phyloP scores from a whole-genome alignment of 1,284 basidiomycete species.

The Microbotryum silenes-acaulis region DNA sequence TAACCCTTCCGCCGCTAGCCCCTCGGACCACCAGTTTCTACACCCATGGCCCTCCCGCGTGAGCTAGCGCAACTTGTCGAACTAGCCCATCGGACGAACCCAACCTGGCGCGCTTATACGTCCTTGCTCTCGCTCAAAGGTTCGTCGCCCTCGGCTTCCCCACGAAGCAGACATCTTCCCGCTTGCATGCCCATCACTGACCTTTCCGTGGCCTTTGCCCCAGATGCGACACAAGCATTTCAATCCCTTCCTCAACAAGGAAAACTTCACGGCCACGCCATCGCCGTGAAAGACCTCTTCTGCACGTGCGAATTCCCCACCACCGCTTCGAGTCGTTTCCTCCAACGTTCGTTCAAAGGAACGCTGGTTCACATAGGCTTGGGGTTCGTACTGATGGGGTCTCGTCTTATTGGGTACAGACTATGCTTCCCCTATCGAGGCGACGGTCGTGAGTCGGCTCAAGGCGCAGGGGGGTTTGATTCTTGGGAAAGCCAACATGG shows the following conservation, averaged over 20 bases:
- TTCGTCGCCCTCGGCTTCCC: neutral
- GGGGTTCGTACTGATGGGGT: fast-evolving
- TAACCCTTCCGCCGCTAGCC: too few species aligned
- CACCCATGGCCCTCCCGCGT: neutral
- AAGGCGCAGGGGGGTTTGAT: constrained; percentile 61
- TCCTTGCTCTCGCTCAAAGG: neutral
- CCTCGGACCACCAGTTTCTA: neutral
- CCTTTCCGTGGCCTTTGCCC: too few species aligned
- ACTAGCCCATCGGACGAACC: neutral
- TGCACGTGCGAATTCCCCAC: constrained; percentile 60
- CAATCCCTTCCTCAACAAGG: neutral
- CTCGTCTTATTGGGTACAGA: constrained; percentile 42
- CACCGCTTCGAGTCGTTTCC: constrained; percentile 68
- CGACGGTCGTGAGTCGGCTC: constrained; percentile 68
- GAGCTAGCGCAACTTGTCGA: neutral
- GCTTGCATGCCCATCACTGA: too few species aligned
- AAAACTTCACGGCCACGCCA: neutral
- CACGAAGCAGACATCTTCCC: too few species aligned
- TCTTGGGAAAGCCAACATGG: constrained; percentile 85
- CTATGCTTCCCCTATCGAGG: constrained; percentile 75
- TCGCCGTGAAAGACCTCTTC: constrained; percentile 83
- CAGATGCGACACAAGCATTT: neutral
- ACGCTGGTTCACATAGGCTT: neutral
- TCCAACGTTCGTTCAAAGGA: constrained; percentile 49
- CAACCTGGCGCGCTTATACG: neutral